Percentiles rank a stretch among this genome's conserved stretches.
These are phyloP conservation scores for Trichoderma semiorbis DNA, from an alignment of 2,329 filamentous ascomycete genomes.

Conservation along the genomic window DNA sequence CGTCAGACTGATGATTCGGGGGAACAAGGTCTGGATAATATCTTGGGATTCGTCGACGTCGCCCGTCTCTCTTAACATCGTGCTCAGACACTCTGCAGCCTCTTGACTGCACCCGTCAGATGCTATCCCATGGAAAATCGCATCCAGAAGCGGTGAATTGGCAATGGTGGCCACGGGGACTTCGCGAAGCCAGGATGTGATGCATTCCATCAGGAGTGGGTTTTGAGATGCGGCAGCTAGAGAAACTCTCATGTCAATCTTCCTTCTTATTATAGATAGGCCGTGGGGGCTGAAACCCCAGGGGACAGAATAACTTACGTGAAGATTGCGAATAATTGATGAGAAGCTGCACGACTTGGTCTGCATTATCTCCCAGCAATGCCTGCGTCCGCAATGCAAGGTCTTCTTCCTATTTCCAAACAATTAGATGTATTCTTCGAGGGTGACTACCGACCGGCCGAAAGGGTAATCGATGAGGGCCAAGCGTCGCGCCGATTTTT, in stretches of 20 bases:
- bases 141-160: constrained; percentile 76
- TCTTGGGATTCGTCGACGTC: constrained; percentile 89
- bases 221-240: constrained; percentile 75
- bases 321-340: constrained; percentile 91
- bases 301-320: constrained; percentile 50
- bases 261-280: not conserved
- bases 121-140: constrained; percentile 74
- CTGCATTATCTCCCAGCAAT: constrained; percentile 84
- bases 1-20: constrained; percentile 70
- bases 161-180: constrained; percentile 81
- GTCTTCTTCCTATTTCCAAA: constrained; percentile 82
- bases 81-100: constrained; percentile 87
- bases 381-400: constrained; percentile 80
- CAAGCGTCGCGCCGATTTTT: constrained; percentile 38
- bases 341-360: constrained; percentile 80
- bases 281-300: not conserved
- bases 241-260: not conserved
- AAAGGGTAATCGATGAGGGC: constrained; percentile 32
- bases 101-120: constrained; percentile 77
- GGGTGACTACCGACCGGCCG: constrained; percentile 30
- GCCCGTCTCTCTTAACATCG: constrained; percentile 84
- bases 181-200: constrained; percentile 94
- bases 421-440: constrained; percentile 34
- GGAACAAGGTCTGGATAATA: constrained; percentile 78
- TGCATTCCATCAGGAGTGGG: constrained; percentile 87